Evolutionary conservation across 441 rosid genomes (phyloP), one percentile per base, ranked within the genome.

Genomic region (Erodium texanum): DNA sequence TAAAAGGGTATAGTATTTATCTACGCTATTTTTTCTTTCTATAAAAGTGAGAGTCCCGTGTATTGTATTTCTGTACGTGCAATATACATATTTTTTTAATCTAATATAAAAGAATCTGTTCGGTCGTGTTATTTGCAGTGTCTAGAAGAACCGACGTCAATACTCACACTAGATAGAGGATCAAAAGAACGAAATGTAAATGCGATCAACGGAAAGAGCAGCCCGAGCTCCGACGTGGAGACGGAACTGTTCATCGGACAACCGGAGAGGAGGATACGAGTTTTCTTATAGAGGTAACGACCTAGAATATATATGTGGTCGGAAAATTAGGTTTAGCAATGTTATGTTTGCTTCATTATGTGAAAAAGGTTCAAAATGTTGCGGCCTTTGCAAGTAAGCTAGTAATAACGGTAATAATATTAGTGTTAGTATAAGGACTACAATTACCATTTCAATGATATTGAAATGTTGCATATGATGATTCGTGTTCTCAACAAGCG

Each of bases 181-280:
- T 32, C 66, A 5, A 75, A 66, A 7, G 79, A 65, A 58, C 65
- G 16, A 7, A 75, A n/a, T 48, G 77, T 70, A 19, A 74, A 65
- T 36, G 1, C 20, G 41, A 10, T 59, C 0, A 4, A n/a, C 3
- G 84, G 84, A 20, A 92, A 84, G 54, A 75, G 82, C 43, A 81
- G 78, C 69, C 86, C 89, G 24, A 77, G 74, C 66, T 90, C 88
- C n/a, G 92, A 86, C 12, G 95, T 93, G 76, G 99, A 89, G 81
- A 93, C 99, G 0, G 95, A 88, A 54, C 58, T 93, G 74, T 91
- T 84, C 82, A 90, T 88, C 16, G 97, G 97, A 58, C 85, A 52
- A 24, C 87, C 92, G 7, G 87, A 83, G 73, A 76, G 82, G 64
- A 78, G 85, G 74, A 45, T 67, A 15, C 83, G 64, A 66, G 74